A percentile compares a stretch with the other conserved stretches of the same genome.
These are phyloP conservation scores for Coniochaeta prunicola DNA, from an alignment of 2,329 filamentous ascomycete genomes.

Conservation along the genomic window DNA sequence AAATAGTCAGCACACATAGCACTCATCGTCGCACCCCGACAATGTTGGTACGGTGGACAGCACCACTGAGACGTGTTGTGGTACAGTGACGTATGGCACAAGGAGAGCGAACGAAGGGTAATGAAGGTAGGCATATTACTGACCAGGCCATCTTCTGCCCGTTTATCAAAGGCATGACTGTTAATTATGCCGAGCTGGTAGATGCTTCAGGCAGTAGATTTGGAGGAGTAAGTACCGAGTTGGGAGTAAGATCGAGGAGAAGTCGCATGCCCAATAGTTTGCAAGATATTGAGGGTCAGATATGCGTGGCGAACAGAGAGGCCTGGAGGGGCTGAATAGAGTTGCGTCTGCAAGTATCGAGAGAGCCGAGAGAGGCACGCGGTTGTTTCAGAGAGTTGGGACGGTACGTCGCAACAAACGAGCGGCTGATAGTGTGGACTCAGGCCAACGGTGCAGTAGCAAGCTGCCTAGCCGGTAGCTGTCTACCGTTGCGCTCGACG, in stretches of 20 bases:
- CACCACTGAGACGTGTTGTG: background rate
- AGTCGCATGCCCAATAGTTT: background rate
- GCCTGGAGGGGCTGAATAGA: background rate
- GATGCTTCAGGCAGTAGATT: background rate
- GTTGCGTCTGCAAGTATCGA: background rate
- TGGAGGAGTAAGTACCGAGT: background rate
- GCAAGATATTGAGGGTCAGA: background rate
- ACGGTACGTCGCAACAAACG: background rate
- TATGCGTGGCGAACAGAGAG: background rate
- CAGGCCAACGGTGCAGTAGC: background rate
- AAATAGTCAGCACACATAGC: background rate
- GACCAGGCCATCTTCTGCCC: slow-evolving; percentile 71
- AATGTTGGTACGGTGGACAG: too few species aligned
- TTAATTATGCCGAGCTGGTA: slow-evolving; percentile 12
- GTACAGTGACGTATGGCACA: background rate
- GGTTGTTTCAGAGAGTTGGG: background rate
- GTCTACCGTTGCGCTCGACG: background rate
- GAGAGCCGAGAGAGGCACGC: background rate
- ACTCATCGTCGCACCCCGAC: background rate
- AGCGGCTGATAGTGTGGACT: background rate
- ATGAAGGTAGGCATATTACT: slow-evolving; percentile 20
- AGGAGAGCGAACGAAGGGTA: slow-evolving; percentile 3
- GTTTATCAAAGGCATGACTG: slow-evolving; percentile 63
- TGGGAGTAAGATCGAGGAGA: background rate
- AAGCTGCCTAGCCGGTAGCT: background rate